Evolutionary conservation across 2,329 filamentous ascomycete genomes (phyloP), one percentile per base, ranked within the genome.

Genomic region (Fusarium sarcochroum): DNA sequence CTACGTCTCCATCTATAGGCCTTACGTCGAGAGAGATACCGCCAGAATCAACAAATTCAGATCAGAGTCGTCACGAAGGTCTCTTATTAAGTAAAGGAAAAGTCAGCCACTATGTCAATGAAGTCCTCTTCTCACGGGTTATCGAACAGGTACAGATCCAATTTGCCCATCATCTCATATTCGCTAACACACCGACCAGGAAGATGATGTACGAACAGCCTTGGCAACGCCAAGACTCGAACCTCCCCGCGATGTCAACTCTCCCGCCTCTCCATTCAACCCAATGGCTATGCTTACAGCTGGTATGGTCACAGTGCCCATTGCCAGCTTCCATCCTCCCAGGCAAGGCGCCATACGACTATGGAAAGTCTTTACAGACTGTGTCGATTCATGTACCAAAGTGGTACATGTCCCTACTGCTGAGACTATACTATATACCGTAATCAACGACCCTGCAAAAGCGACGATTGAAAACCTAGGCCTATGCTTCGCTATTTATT

Each of bases 401-500:
- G 37, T 78, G 11, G 27, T 76, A 4, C 73, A 79, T 52, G 27
- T 78, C 2, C 72, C 77, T 6, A 74, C 76, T 18, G 66, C 77
- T 18, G 75, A 82, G 58, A 56, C 78, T 14, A 52, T 64, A 7
- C 41, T 80, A 6, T 80, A 77, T 51, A 79, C 77, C 0, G 76
- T 72, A 4, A 71, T 77, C 8, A 67, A 74, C 18, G 66, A 79
- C 23, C 78, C 79, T 1, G 49, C 34, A 1, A 57, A 58, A 3
- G 76, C 77, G 0, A 60, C 73, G 0, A 54, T 63, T 1, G 78
- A 79, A 5, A 59, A 59, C 1, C 10, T 79, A 8, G 82, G 82
- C 0, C 72, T 85, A 6, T 81, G 81, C 59, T 84, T 82, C 53
- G 76, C 81, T 57, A 83, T 89, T 15, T 89, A 88, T 65, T 84